Evolutionary conservation across 2,329 filamentous ascomycete genomes (phyloP).

Genomic region (Trichoderma breve): DNA sequence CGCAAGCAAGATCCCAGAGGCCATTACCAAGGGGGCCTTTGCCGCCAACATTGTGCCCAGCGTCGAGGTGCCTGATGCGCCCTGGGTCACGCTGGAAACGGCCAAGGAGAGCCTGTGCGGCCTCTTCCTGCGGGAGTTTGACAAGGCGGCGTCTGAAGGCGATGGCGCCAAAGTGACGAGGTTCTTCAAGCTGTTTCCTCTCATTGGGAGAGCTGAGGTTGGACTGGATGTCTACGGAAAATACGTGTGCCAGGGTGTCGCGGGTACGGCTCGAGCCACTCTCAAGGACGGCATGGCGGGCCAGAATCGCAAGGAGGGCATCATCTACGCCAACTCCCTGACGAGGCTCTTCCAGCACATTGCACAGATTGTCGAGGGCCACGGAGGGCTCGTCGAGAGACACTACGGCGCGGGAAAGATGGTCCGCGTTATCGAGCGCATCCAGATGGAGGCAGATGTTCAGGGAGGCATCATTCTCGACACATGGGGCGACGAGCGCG

Average conservation of each 20-base stretch:
- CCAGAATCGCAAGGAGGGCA: constrained; percentile 61
- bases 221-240: constrained; percentile 92
- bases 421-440: constrained; percentile 85
- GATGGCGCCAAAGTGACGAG: constrained; percentile 87
- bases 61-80: constrained; percentile 90
- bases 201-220: constrained; percentile 85
- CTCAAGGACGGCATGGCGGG: constrained; percentile 64
- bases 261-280: constrained; percentile 75
- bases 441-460: constrained; percentile 93
- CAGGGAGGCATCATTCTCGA: constrained; percentile 95
- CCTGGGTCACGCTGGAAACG: constrained; percentile 79
- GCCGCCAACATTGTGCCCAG: constrained; percentile 91
- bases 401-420: constrained; percentile 94
- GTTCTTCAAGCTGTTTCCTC: constrained; percentile 96
- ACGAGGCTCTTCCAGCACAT: constrained; percentile 97
- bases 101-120: constrained; percentile 87
- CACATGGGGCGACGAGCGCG: constrained; percentile 89
- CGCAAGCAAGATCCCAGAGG: constrained; percentile 74
- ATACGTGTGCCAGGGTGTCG: constrained; percentile 95
- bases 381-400: constrained; percentile 84
- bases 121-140: constrained; percentile 90
- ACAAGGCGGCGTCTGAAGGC: constrained; percentile 82
- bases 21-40: constrained; percentile 80
- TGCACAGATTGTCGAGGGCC: constrained; percentile 90
- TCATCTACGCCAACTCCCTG: constrained; percentile 88